These are phyloP conservation scores for Kodamaea neixiangensis DNA, from an alignment of 805 yeast species.

Conservation along the genomic window DNA sequence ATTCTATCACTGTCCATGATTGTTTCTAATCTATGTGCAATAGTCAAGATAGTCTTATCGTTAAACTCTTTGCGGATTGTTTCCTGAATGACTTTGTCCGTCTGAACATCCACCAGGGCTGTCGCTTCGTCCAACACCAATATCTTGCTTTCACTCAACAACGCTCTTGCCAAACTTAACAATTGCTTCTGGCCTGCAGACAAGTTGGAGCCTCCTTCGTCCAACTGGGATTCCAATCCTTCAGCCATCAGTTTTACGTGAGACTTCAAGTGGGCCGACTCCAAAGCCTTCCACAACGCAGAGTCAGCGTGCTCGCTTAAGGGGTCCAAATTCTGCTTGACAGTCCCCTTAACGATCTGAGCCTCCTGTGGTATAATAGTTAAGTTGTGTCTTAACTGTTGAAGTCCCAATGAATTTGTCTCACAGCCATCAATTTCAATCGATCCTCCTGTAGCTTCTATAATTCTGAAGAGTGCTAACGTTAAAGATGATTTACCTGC, in stretches of 20 bases:
- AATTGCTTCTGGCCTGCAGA: slow-evolving; percentile 28
- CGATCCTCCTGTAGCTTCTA: slow-evolving; percentile 27
- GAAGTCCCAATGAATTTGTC: slow-evolving; percentile 26
- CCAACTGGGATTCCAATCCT: slow-evolving; percentile 20
- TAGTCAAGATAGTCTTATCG: slow-evolving; percentile 28
- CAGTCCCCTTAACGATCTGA: slow-evolving; percentile 27
- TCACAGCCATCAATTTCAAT: slow-evolving; percentile 26
- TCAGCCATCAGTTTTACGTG: slow-evolving; percentile 24
- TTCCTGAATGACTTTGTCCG: slow-evolving; percentile 29
- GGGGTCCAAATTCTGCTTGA: slow-evolving; percentile 31
- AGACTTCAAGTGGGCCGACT: slow-evolving; percentile 28
- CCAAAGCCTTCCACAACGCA: slow-evolving; percentile 27
- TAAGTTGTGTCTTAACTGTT: slow-evolving; percentile 28
- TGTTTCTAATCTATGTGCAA: slow-evolving; percentile 31
- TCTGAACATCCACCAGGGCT: slow-evolving; percentile 38
- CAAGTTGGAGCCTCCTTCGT: slow-evolving; percentile 28
- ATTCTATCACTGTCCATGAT: slow-evolving; percentile 30
- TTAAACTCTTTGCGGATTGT: slow-evolving; percentile 27
- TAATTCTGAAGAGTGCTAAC: slow-evolving; percentile 29
- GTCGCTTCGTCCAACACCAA: slow-evolving; percentile 30
- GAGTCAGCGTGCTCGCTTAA: slow-evolving; percentile 24
- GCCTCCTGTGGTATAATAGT: slow-evolving; percentile 33
- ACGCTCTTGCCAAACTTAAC: slow-evolving; percentile 27
- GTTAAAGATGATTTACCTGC: slow-evolving; percentile 33
- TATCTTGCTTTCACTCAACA: slow-evolving; percentile 19